A percentile compares a stretch with the other conserved stretches of the same genome.
Evolutionary conservation across 345 rosid genomes (phyloP).

Genomic region (Dipteronia sinensis): DNA sequence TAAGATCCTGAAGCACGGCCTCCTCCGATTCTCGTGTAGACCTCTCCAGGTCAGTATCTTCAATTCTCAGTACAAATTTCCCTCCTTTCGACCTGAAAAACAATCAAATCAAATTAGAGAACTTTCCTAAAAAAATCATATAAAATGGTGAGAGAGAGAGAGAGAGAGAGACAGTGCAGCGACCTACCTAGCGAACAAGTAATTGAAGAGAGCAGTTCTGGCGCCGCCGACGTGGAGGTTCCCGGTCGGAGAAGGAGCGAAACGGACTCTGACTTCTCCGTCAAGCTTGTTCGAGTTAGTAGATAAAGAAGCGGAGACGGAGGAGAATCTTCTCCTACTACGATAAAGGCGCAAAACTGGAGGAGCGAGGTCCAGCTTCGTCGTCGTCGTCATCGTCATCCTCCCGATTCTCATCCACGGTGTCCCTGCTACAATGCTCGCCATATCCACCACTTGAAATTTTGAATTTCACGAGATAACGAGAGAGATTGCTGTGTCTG

Average conservation of each 20-base stretch:
- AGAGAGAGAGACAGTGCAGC: background rate
- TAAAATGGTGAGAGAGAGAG: background rate
- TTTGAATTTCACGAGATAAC: background rate
- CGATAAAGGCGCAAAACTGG: conserved; percentile 23
- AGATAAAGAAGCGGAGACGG: conserved; percentile 36
- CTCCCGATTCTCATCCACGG: conserved; percentile 58
- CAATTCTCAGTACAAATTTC: conserved; percentile 83
- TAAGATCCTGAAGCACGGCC: conserved; percentile 82
- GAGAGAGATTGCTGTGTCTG: background rate
- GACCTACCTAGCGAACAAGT: conserved; percentile 78
- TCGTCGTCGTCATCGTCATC: conserved; percentile 20
- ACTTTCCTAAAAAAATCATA: background rate
- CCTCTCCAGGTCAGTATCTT: conserved; percentile 94
- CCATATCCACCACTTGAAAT: conserved; percentile 34
- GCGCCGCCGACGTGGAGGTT: conserved; percentile 98
- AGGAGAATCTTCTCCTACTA: conserved; percentile 32
- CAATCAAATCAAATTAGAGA: background rate
- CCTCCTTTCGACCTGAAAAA: conserved; percentile 84
- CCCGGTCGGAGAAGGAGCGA: conserved; percentile 98
- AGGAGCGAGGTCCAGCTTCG: conserved; percentile 54
- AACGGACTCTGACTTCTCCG: conserved; percentile 60
- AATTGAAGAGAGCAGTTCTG: conserved; percentile 95
- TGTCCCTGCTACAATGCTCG: conserved; percentile 45
- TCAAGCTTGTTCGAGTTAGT: background rate
- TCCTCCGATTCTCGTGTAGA: conserved; percentile 90